Evolutionary conservation across 2,329 filamentous ascomycete genomes (phyloP).

Genomic region (Alternaria gaisen): DNA sequence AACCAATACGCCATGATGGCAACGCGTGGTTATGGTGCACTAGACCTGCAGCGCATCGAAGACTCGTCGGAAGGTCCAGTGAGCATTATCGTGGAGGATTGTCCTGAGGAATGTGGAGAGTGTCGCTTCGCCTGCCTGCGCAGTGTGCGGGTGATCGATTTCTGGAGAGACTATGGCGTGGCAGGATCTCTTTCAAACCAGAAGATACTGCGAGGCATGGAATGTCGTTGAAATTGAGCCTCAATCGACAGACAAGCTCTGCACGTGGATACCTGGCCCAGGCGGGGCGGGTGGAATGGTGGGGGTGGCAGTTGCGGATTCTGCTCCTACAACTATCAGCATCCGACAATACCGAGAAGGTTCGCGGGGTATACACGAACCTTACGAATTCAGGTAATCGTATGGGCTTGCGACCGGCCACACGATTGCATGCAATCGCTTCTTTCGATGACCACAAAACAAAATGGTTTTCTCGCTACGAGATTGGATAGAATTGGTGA

Average conservation of each 20-base stretch:
- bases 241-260: slow-evolving; percentile 28
- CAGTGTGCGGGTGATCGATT: slow-evolving; percentile 2
- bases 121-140: slow-evolving; percentile 6
- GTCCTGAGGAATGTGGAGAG: slow-evolving; percentile 3
- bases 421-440: background rate
- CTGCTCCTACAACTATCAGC: slow-evolving; percentile 22
- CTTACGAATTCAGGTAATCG: background rate
- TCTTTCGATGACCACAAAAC: background rate
- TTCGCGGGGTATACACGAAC: background rate
- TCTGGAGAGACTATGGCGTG: slow-evolving; percentile 1
- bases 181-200: background rate
- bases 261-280: slow-evolving; percentile 22
- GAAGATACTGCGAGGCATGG: slow-evolving; percentile 1
- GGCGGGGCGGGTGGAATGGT: slow-evolving; percentile 14
- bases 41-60: slow-evolving; percentile 13
- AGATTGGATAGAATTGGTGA: background rate
- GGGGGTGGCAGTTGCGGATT: slow-evolving; percentile 16
- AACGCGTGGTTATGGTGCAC: slow-evolving; percentile 8
- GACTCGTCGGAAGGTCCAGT: slow-evolving; percentile 7
- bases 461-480: background rate
- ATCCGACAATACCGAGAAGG: background rate
- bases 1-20: background rate
- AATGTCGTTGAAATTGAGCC: slow-evolving; percentile 32
- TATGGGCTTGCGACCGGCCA: background rate
- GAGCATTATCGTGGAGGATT: slow-evolving; percentile 4